Conservation (phyloP, 805 yeast genomes). For the Starmerella sirachaensis region DNA sequence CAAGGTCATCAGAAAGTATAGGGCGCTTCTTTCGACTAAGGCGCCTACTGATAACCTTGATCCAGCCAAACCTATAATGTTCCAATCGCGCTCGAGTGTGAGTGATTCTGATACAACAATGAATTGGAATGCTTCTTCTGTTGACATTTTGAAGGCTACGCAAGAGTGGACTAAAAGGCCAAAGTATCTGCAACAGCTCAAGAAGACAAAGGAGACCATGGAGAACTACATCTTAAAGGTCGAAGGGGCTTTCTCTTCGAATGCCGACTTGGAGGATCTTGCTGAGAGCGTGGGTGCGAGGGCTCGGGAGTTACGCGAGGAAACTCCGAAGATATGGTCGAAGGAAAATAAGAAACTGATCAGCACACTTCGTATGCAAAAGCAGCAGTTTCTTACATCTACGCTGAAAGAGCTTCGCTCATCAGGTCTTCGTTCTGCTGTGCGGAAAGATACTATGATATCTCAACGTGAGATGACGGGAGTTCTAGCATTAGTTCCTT, state of each 20-base stretch:
- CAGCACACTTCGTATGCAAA: conserved; percentile 68
- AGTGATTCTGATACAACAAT: not conserved
- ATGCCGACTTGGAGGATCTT: conserved; percentile 39
- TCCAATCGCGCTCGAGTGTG: not conserved
- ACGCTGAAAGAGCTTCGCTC: conserved; percentile 60
- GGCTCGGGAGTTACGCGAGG: conserved; percentile 52
- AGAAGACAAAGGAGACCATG: conserved; percentile 46
- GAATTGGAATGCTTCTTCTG: not conserved
- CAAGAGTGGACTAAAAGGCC: conserved; percentile 48
- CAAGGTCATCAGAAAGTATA: conserved; percentile 72
- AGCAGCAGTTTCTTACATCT: conserved; percentile 64
- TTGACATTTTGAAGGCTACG: not conserved
- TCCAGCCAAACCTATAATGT: too few relatives aligned
- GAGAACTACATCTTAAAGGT: conserved; percentile 36
- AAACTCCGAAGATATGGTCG: conserved; percentile 60
- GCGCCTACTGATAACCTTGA: conserved; percentile 23
- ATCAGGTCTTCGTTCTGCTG: conserved; percentile 61
- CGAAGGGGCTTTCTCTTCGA: too few relatives aligned
- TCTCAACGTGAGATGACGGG: conserved; percentile 51
- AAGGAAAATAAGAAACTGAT: conserved; percentile 64
- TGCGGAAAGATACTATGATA: conserved; percentile 53
- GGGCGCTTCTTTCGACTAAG: conserved; percentile 44
- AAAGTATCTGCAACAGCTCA: conserved; percentile 40
- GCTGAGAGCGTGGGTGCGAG: conserved; percentile 45
- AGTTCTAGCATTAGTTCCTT: conserved; percentile 44